A percentile compares a stretch with the other conserved stretches of the same genome.
Conservation (phyloP, 768 basidiomycete species). For the Clavulina sp. region DNA sequence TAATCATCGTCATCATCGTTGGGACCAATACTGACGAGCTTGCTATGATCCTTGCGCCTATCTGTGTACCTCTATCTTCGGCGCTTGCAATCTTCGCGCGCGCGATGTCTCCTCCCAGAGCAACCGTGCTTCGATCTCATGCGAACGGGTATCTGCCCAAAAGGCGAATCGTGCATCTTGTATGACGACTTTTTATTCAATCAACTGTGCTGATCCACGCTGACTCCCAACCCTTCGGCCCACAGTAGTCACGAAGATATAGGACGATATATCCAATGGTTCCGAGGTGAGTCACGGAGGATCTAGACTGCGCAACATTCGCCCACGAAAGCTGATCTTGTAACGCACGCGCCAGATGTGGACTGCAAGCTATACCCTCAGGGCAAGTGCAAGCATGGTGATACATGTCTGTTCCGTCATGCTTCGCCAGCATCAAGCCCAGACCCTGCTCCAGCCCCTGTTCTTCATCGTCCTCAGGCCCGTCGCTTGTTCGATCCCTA, state of each 20-base stretch:
- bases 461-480: no score
- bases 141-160: background rate
- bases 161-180: background rate
- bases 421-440: no score
- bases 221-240: background rate
- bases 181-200: background rate
- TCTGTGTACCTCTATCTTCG: no score
- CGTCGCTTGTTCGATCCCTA: no score
- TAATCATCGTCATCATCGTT: background rate
- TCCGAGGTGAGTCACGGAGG: background rate
- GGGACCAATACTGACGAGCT: no score
- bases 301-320: background rate
- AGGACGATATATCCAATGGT: background rate
- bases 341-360: background rate
- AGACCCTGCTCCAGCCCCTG: no score
- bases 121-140: conserved; percentile 1
- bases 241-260: background rate
- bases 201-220: background rate
- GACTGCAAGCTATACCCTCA: background rate
- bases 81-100: no score
- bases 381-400: background rate
- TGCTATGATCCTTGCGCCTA: no score
- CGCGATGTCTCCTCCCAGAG: background rate
- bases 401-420: background rate
- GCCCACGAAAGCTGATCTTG: background rate